phyloP scores from a whole-genome alignment of 441 rosid species.

The Pelargonium fulgidum region DNA sequence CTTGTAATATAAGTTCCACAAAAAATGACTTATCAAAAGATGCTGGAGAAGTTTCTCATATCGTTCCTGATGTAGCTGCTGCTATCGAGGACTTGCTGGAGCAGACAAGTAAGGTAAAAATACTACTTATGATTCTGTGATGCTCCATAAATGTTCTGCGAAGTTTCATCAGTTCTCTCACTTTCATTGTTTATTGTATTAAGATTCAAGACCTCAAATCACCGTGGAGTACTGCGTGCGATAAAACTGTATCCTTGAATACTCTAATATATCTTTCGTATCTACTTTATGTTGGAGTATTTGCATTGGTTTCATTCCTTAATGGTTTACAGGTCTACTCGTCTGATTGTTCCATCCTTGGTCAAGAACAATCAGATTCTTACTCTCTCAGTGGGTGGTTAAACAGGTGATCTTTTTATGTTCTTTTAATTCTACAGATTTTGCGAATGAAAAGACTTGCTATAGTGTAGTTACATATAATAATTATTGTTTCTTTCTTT shows the following conservation, averaged over 20 bases:
- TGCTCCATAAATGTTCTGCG: constrained; percentile 18
- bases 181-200: constrained; percentile 23
- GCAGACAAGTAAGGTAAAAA: constrained; percentile 81
- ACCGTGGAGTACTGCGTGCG: constrained; percentile 42
- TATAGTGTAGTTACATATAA: not conserved
- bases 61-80: constrained; percentile 85
- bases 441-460: constrained; percentile 4
- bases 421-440: not conserved
- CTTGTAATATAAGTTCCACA: constrained; percentile 26
- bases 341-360: constrained; percentile 34
- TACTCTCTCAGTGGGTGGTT: constrained; percentile 62
- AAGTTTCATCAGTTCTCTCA: constrained; percentile 22
- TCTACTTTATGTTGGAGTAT: constrained; percentile 14
- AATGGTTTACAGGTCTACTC: constrained; percentile 48
- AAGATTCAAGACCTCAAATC: constrained; percentile 77
- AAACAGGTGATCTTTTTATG: constrained; percentile 43
- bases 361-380: constrained; percentile 44
- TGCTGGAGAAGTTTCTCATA: constrained; percentile 41
- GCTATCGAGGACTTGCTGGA: constrained; percentile 88
- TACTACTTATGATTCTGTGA: constrained; percentile 16
- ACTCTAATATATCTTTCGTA: constrained; percentile 12
- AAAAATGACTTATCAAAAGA: constrained; percentile 31
- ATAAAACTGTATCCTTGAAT: constrained; percentile 61
- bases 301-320: constrained; percentile 46
- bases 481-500: not conserved